Evolutionary conservation across 129 eudicot species (phyloP), one percentile per base, ranked within the genome.

Genomic region (Pittosporum tobira): DNA sequence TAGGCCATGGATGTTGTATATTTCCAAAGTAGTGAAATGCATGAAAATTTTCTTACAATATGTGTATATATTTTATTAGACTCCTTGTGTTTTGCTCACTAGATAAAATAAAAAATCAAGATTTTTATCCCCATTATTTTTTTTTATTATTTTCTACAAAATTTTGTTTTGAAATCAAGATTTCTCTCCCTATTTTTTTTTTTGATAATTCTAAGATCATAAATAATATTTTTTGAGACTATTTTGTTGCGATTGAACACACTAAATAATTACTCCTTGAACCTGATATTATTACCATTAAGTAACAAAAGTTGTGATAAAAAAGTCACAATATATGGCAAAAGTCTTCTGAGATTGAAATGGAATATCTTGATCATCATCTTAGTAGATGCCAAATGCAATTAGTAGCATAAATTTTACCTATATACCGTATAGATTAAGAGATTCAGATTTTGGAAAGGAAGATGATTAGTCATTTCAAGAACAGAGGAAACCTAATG

Each of bases 1-100:
- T 21, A 38, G 15, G 37, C 59, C 49, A 22, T 49, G 49, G 49
- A 63, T 63, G 6, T 40, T 63, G 47, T 48, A 48, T 12, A 34
- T 48, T 22, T 34, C 19, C 16, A 20, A 6, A 15, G 3, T 49
- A 13, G 6, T 21, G 44, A 63, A 20, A 13, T 23, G 48, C 34
- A 62, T 20, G 31, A 11, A 29, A 1, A 19, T 30, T 34, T 28
- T 57, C 24, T 31, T 24, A 14, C 15, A n/a, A 21, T 31, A 57
- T 15, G 19, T 42, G 6, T 21, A 8, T 37, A 57, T 10, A 14
- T 34, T 4, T 57, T 15, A n/a, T n/a, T n/a, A n/a, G n/a, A n/a
- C n/a, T n/a, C n/a, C n/a, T n/a, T n/a, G n/a, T n/a, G n/a, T n/a
- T n/a, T n/a, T n/a, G n/a, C n/a, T n/a, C n/a, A n/a, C n/a, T n/a